Evolutionary conservation across 2,329 filamentous ascomycete species (phyloP).

Genomic region (Trematosphaeria pertusa): DNA sequence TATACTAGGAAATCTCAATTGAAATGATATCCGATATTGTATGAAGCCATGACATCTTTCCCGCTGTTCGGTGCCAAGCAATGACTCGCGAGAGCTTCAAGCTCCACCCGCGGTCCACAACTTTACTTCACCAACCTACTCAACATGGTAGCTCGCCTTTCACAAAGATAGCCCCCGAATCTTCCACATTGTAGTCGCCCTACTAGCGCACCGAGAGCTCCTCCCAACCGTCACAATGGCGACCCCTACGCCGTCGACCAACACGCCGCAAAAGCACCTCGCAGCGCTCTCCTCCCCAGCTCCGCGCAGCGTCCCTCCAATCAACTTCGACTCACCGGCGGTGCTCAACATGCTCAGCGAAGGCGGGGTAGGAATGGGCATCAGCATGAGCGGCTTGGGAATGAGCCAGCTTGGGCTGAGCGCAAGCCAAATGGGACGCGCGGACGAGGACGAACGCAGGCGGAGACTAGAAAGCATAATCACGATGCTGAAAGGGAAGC

Average conservation of each 20-base stretch:
- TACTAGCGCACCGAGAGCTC: neutral
- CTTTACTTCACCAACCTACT: constrained; percentile 3
- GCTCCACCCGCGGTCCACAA: constrained; percentile 3
- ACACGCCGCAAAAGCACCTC: constrained; percentile 47
- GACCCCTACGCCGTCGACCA: constrained; percentile 46
- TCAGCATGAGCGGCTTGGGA: constrained; percentile 45
- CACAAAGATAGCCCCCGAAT: constrained; percentile 2
- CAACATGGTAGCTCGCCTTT: constrained; percentile 15
- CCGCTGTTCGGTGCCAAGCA: constrained; percentile 34
- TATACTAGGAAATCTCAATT: too few relatives aligned
- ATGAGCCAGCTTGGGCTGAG: constrained; percentile 49
- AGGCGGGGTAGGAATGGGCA: constrained; percentile 50
- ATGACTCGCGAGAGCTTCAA: constrained; percentile 28
- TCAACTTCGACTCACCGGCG: constrained; percentile 51
- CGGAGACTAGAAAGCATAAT: constrained; percentile 66
- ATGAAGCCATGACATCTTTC: too few relatives aligned
- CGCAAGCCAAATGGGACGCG: constrained; percentile 47
- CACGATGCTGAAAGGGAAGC: constrained; percentile 70
- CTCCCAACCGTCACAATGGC: constrained; percentile 33
- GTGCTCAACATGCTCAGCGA: constrained; percentile 52
- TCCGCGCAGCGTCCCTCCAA: constrained; percentile 52
- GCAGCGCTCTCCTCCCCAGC: constrained; percentile 49
- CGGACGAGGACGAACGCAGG: constrained; percentile 61
- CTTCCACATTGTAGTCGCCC: too few relatives aligned
- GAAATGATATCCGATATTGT: too few relatives aligned